Conservation (phyloP, 768 basidiomycete genomes). For the Leccinum obscurum region DNA sequence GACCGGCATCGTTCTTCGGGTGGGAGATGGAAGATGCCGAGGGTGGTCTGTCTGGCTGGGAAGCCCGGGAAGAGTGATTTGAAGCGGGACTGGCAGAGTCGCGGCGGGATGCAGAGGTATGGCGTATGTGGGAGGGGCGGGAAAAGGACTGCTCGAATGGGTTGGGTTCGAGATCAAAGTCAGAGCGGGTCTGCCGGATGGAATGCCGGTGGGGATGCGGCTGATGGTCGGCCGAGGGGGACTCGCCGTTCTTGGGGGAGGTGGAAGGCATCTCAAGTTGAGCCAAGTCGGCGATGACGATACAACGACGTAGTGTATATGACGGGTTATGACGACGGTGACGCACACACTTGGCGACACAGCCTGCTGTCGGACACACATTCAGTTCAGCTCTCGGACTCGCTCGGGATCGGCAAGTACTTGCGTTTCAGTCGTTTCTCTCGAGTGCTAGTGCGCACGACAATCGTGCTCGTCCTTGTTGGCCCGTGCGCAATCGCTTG, state of each 20-base stretch:
- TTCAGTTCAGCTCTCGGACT: slow-evolving; percentile 21
- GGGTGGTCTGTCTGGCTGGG: slow-evolving; percentile 32
- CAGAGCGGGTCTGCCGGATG: slow-evolving; percentile 53
- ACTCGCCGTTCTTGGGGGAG: slow-evolving; percentile 38
- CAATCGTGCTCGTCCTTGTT: slow-evolving; percentile 20
- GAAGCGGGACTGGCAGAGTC: slow-evolving; percentile 35
- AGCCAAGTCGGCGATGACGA: slow-evolving; percentile 21
- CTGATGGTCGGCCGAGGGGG: slow-evolving; percentile 23
- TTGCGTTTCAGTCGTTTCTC: slow-evolving; percentile 20
- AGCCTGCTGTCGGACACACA: slow-evolving; percentile 18
- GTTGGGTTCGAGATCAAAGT: slow-evolving; percentile 82
- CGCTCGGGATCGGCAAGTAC: slow-evolving; percentile 22
- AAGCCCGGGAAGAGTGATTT: slow-evolving; percentile 39
- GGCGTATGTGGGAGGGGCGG: slow-evolving; percentile 52
- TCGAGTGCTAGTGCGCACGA: neutral
- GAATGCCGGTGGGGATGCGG: slow-evolving; percentile 19
- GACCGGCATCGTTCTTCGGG: slow-evolving; percentile 33
- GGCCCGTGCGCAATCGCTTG: slow-evolving; percentile 33
- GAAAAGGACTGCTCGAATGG: slow-evolving; percentile 96
- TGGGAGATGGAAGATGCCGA: slow-evolving; percentile 35
- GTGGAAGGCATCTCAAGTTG: slow-evolving; percentile 26
- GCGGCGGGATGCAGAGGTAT: slow-evolving; percentile 36
- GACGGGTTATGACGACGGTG: slow-evolving; percentile 27
- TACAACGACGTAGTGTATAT: slow-evolving; percentile 13
- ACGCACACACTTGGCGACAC: slow-evolving; percentile 24